Evolutionary conservation across 192 early-diverging fungal species (phyloP).

Genomic region (Geranomyces variabilis): DNA sequence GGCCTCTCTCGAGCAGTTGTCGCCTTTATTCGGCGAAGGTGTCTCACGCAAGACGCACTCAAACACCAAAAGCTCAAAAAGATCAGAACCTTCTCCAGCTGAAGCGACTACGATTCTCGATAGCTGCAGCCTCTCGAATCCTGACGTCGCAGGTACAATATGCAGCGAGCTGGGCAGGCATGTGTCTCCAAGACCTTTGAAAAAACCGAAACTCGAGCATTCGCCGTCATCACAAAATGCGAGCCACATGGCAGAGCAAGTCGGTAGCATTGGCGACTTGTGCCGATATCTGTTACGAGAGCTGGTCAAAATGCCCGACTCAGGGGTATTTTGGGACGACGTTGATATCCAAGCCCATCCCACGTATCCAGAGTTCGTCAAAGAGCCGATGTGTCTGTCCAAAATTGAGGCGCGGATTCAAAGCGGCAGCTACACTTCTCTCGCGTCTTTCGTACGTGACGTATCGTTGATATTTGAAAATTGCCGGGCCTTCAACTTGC

Average conservation of each 20-base stretch:
- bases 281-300: background rate
- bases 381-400: slow-evolving; percentile 31
- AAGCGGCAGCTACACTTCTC: background rate
- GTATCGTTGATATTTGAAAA: slow-evolving; percentile 21
- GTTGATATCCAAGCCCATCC: slow-evolving; percentile 8
- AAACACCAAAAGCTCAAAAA: too few relatives aligned
- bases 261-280: background rate
- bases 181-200: too few relatives aligned
- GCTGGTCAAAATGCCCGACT: background rate
- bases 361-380: slow-evolving; percentile 16
- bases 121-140: too few relatives aligned
- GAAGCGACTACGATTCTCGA: too few relatives aligned
- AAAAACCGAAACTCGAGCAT: too few relatives aligned
- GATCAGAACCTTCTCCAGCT: too few relatives aligned
- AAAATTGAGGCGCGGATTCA: slow-evolving; percentile 9
- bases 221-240: too few relatives aligned
- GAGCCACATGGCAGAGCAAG: background rate
- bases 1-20: too few relatives aligned
- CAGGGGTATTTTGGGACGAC: slow-evolving; percentile 4
- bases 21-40: too few relatives aligned
- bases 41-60: too few relatives aligned
- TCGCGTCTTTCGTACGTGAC: slow-evolving; percentile 19
- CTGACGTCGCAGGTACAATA: too few relatives aligned
- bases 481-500: slow-evolving; percentile 12
- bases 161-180: too few relatives aligned